Evolutionary conservation across 1,284 basidiomycete species (phyloP), one percentile per base, ranked within the genome.

Genomic region (Boletus albobrunnescens): DNA sequence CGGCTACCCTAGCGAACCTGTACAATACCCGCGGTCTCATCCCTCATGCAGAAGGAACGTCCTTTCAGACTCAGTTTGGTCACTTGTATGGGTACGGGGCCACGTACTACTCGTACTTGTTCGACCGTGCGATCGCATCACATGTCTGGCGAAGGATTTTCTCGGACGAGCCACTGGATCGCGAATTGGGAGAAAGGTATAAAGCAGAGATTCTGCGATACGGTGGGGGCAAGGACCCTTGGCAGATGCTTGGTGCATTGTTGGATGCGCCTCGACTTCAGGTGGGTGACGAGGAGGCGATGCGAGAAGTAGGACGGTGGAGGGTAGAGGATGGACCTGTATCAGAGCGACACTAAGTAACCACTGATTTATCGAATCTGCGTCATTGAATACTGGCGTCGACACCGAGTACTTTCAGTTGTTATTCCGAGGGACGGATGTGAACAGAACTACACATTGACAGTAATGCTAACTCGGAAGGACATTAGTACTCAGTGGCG

Each of bases 31-130:
- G 84, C 1, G 91, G 91, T 1, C 71, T 94, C 31, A 83, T 95
- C 16, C 89, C 91, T 0, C 79, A 88, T 40, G 90, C 91, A 0
- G 71, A 75, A 1, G 87, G 86, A 0, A 95, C 93, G 0, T 85
- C 89, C 0, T 94, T 93, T 76, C 95, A 99, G 62, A 93, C 91
- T 0, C 90, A 94, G 57, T 99, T 99, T 58, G 91, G 91, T 0
- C 95, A 99, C 64, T 71, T 99, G 6, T 95, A 91, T 59, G 94
- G 94, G 1, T 99, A 99, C 60, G 94, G 95, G 7, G 92, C 94
- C 9, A 96, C 92, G 1, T 99, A 99, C 69, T 99, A 99, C 63
- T 94, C 92, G 13, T 99, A 99, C 67, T 75, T 98, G 7, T 93
- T 99, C 56, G 96, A 98, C 59, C 81, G 94, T 4, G 93, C 93